These are phyloP conservation scores for Colletotrichum sp. DNA, from an alignment of 2,329 filamentous ascomycete genomes.

Conservation along the genomic window DNA sequence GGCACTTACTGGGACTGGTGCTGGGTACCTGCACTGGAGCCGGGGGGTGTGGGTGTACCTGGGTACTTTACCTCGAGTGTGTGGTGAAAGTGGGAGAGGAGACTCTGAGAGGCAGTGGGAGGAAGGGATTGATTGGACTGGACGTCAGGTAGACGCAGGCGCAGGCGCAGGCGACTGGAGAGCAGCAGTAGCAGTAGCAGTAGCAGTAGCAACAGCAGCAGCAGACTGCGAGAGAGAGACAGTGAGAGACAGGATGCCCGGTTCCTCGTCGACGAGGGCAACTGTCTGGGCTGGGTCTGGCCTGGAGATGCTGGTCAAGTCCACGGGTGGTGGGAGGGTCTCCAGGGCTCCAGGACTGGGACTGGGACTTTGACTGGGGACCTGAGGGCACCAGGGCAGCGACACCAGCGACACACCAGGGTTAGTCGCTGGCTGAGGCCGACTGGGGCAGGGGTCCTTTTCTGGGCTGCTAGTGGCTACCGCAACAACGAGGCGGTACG, in stretches of 20 bases:
- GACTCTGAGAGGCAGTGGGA: not conserved
- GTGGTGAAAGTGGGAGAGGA: not conserved
- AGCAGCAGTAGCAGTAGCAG: not conserved
- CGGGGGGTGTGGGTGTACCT: not conserved
- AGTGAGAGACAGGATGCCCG: not conserved
- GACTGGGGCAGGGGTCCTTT: constrained; percentile 18
- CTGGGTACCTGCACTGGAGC: not conserved
- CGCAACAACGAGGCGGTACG: not conserved
- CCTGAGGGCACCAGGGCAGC: not conserved
- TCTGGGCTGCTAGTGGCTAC: constrained; percentile 11
- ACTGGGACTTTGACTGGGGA: not conserved
- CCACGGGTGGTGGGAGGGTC: not conserved
- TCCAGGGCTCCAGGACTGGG: not conserved
- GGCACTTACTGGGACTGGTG: not conserved
- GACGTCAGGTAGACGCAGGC: constrained; percentile 2
- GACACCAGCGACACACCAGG: not conserved
- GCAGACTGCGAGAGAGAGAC: not conserved
- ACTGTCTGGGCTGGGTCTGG: constrained; percentile 4
- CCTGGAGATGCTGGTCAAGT: constrained; percentile 17
- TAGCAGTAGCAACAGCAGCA: not conserved
- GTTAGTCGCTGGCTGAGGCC: constrained; percentile 11
- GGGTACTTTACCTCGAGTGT: not conserved
- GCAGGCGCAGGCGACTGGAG: constrained; percentile 6
- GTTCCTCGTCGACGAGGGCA: constrained; percentile 11
- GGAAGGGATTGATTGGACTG: constrained; percentile 7